phyloP scores from a whole-genome alignment of 305 asterid genomes.

The Coffea humblotiana region DNA sequence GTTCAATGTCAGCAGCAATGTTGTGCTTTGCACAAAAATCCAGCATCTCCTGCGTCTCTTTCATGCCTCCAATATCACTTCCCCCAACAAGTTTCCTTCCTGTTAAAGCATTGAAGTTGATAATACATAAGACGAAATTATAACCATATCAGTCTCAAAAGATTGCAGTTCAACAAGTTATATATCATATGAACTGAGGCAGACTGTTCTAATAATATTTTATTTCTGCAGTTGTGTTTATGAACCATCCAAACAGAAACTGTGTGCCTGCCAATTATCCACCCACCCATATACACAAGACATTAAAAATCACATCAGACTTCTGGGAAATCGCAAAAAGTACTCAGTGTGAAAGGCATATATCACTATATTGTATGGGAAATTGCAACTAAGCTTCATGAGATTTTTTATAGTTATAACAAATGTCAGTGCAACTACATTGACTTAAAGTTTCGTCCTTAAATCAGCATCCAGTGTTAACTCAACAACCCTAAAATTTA shows the following conservation, averaged over 20 bases:
- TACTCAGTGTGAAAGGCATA: neutral
- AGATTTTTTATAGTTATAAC: too few relatives aligned
- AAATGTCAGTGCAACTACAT: neutral
- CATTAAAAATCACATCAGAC: neutral
- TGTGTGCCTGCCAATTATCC: neutral
- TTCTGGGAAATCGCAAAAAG: too few relatives aligned
- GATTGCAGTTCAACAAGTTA: neutral
- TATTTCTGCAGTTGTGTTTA: too few relatives aligned
- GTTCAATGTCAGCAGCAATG: slow-evolving; percentile 48
- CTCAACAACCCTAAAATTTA: neutral
- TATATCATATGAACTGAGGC: neutral
- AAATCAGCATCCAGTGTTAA: neutral
- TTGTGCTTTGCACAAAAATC: slow-evolving; percentile 58
- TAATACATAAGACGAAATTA: neutral
- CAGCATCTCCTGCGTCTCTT: slow-evolving; percentile 68
- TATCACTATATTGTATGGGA: neutral
- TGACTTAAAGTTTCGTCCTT: neutral
- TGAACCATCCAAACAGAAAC: too few relatives aligned
- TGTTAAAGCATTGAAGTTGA: slow-evolving; percentile 10
- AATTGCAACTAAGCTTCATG: neutral
- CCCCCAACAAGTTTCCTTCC: slow-evolving; percentile 69
- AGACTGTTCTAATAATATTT: too few relatives aligned
- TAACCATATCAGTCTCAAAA: neutral
- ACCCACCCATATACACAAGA: neutral
- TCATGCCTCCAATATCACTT: slow-evolving; percentile 58